A percentile compares a stretch with the other conserved stretches of the same genome.
Evolutionary conservation across 2,329 filamentous ascomycete species (phyloP).

Genomic region (Dothidotthia symphoricarpi): DNA sequence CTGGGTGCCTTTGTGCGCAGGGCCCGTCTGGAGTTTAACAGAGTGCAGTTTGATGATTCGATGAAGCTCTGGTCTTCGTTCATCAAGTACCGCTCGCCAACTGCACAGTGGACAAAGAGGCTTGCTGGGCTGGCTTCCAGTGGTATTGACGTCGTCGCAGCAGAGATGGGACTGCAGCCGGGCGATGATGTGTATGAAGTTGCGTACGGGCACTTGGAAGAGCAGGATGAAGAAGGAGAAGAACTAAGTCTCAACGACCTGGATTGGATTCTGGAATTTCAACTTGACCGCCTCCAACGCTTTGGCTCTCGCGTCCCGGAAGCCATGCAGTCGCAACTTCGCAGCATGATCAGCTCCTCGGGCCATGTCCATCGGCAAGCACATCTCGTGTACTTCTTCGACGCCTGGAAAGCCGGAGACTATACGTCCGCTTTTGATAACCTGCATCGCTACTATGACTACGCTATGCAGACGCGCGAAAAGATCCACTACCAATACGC

Average conservation of each 20-base stretch:
- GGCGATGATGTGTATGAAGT: constrained; percentile 50
- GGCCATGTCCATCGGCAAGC: constrained; percentile 68
- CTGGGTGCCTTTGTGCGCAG: constrained; percentile 78
- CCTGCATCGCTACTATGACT: constrained; percentile 94
- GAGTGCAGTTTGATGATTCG: constrained; percentile 76
- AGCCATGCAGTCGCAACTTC: constrained; percentile 69
- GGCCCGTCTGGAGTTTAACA: constrained; percentile 73
- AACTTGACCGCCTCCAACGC: constrained; percentile 85
- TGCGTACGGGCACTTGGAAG: constrained; percentile 51
- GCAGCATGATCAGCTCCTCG: constrained; percentile 65
- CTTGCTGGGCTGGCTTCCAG: constrained; percentile 29
- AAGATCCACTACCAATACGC: constrained; percentile 92
- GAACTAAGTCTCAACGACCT: constrained; percentile 73
- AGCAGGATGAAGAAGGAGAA: constrained; percentile 41
- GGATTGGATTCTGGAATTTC: constrained; percentile 79
- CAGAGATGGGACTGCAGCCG: constrained; percentile 57
- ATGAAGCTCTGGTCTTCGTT: constrained; percentile 80
- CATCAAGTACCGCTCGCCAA: constrained; percentile 75
- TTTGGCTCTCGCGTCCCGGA: constrained; percentile 75
- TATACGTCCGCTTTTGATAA: constrained; percentile 87
- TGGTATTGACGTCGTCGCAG: constrained; percentile 60
- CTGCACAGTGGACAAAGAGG: constrained; percentile 59
- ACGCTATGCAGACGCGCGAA: constrained; percentile 83
- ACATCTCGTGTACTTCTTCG: constrained; percentile 82
- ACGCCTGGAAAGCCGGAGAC: constrained; percentile 88